phyloP scores from a whole-genome alignment of 768 basidiomycete genomes.

The Tulasnella sp. region DNA sequence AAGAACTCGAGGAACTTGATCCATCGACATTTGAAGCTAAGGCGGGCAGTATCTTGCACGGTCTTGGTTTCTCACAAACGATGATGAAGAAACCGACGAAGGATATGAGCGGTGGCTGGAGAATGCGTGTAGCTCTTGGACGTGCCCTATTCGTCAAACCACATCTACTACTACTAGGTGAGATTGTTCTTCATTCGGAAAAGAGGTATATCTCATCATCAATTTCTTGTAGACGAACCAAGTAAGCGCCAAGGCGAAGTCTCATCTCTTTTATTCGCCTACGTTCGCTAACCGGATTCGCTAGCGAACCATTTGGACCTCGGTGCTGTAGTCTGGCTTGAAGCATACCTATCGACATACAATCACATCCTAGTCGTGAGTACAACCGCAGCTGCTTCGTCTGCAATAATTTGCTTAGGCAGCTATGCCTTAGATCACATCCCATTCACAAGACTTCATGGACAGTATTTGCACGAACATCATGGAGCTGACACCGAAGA shows the following conservation, averaged over 20 bases:
- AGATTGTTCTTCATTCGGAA: slow-evolving; percentile 29
- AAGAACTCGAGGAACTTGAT: slow-evolving; percentile 95
- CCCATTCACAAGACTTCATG: slow-evolving; percentile 99
- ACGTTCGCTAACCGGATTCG: slow-evolving; percentile 29
- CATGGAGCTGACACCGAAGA: slow-evolving; percentile 89
- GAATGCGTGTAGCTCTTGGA: slow-evolving; percentile 96
- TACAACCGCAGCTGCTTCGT: not conserved
- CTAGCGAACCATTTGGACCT: slow-evolving; percentile 83
- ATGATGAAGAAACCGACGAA: slow-evolving; percentile 98
- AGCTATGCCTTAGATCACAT: slow-evolving; percentile 46
- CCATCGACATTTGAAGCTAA: slow-evolving; percentile 92
- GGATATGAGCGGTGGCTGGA: slow-evolving; percentile 99
- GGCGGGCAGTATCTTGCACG: slow-evolving; percentile 92
- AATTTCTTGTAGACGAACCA: slow-evolving; percentile 18
- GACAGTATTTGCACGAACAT: slow-evolving; percentile 95
- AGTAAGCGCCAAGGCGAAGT: slow-evolving; percentile 4
- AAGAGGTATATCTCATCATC: not conserved
- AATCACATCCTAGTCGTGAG: slow-evolving; percentile 84
- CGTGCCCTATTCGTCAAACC: slow-evolving; percentile 94
- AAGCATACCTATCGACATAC: slow-evolving; percentile 95
- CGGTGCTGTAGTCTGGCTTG: slow-evolving; percentile 97
- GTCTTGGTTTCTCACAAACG: slow-evolving; percentile 76
- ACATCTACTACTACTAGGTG: slow-evolving; percentile 87
- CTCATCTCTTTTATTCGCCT: too few relatives aligned
- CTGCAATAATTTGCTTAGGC: not conserved